Base-by-base conservation (phyloP, 306 rosid species). In the Cicer arietinum region DNA sequence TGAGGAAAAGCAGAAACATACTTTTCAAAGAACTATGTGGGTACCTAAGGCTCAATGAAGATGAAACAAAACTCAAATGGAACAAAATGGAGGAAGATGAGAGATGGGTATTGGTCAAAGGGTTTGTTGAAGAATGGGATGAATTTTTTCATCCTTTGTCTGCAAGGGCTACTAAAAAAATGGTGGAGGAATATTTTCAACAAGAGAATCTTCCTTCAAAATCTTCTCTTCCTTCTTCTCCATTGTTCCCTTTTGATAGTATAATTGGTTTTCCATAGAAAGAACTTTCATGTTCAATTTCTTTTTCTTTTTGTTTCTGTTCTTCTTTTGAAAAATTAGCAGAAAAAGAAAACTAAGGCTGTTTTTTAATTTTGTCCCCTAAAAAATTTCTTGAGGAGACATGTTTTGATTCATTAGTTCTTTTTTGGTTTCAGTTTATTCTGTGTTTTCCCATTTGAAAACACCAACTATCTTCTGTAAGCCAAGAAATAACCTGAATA, bases 61-160 rank as follows among this genome's bases (percentile, higher is more conserved):
- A 88, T 10, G 92, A 87, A 42, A 79, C 78, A 40, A 85, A 54
- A 85, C 70, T 37, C 22, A 82, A 69, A 41, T 91, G 98, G 98
- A 86, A 50, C 74, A 82, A 73, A 25, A 74, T 89, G 84, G 84
- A 64, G 3, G 96, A 87, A 51, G 88, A 88, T 1, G 90, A 86
- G 7, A 91, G 83, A 77, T 67, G 50, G 88, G 84, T 6, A 7
- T 68, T 89, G 84, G 85, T 87, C 0, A 69, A 86, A 75, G 84
- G 73, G 22, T 91, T 94, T 73, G 83, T 90, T 65, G 52, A 82
- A 1, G 90, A 83, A 8, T 91, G 96, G 94, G 85, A 88, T 63
- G 50, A 64, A 10, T 76, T 80, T 84, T 93, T 91, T 67, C 98
- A 94, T 35, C 97, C 98, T 6, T 79, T 94, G 85, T 91, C 98